Evolutionary conservation across 1,139 yeast species (phyloP).

Genomic region (Suhomyces coccinellae): DNA sequence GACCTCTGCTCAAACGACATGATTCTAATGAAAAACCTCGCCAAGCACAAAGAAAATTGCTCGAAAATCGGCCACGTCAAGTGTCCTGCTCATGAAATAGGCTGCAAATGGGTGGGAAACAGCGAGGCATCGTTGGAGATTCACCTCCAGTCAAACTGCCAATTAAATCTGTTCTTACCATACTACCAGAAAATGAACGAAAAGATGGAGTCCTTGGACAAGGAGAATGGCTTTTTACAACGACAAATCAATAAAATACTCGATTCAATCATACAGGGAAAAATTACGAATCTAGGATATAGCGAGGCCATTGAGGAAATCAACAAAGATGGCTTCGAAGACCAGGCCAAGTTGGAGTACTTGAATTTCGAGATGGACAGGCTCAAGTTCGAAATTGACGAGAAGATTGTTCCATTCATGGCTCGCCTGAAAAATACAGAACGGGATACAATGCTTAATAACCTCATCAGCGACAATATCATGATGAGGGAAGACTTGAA

Average conservation of each 20-base stretch:
- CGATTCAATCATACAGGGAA: slow-evolving; percentile 52
- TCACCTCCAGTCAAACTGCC: slow-evolving; percentile 37
- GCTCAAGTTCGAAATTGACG: slow-evolving; percentile 44
- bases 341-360: slow-evolving; percentile 36
- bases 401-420: slow-evolving; percentile 41
- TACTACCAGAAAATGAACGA: slow-evolving; percentile 22
- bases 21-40: slow-evolving; percentile 37
- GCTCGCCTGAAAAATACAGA: slow-evolving; percentile 30
- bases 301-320: slow-evolving; percentile 50
- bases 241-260: slow-evolving; percentile 48
- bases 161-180: slow-evolving; percentile 35
- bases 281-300: slow-evolving; percentile 52
- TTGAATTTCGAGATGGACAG: slow-evolving; percentile 43
- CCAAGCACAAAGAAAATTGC: slow-evolving; percentile 39
- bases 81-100: slow-evolving; percentile 45
- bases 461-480: slow-evolving; percentile 44
- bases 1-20: slow-evolving; percentile 43
- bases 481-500: slow-evolving; percentile 52
- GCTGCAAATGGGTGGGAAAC: slow-evolving; percentile 44
- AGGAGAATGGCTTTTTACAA: slow-evolving; percentile 33
- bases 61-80: slow-evolving; percentile 30
- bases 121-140: slow-evolving; percentile 42
- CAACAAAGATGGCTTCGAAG: slow-evolving; percentile 26
- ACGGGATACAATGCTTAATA: slow-evolving; percentile 39
- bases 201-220: slow-evolving; percentile 12